Evolutionary conservation across 441 rosid species (phyloP), one percentile per base, ranked within the genome.

Genomic region (Capsella rubella): DNA sequence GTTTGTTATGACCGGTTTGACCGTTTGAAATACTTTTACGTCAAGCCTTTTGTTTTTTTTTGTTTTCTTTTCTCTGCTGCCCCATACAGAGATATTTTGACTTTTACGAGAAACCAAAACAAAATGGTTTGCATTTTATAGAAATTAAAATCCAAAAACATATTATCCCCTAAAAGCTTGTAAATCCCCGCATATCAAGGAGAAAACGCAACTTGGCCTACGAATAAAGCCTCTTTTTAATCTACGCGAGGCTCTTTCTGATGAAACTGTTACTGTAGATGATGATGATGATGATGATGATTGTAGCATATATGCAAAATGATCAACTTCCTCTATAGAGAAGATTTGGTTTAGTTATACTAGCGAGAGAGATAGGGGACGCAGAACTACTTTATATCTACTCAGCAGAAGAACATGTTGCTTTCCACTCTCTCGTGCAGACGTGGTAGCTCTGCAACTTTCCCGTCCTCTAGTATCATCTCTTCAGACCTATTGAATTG

Each of bases 371-470:
- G 14, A 54, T 21, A 21, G 25, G 2, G 25, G 25, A 21, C 2
- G 66, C 74, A 69, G 14, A 69, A 15, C 37, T 42, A 60, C 67
- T 47, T 40, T 0, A 3, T 52, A 67, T 39, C 61, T 67, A 64
- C 79, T 92, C 82, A 92, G 76, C 97, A 92, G 84, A 95, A 95
- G 82, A 95, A 92, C 97, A 95, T 95, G 21, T 87, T 85, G 72
- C 82, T 70, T 4, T 75, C 84, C 0, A 95, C 87, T 3, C 72
- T 62, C 60, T 73, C 3, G 16, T 87, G 89, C 85, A 95, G 77
- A 72, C 83, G 81, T 2, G 99, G 99, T 15, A 92, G 93, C 74
- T 87, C 92, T 4, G 84, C 89, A 21, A 90, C 73, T 0, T 81
- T 82, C 28, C 49, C 91, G 4, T 85, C 51, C 6, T 86, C 96